Conservation (phyloP, 2,329 filamentous ascomycete genomes). For the Alternaria solani region DNA sequence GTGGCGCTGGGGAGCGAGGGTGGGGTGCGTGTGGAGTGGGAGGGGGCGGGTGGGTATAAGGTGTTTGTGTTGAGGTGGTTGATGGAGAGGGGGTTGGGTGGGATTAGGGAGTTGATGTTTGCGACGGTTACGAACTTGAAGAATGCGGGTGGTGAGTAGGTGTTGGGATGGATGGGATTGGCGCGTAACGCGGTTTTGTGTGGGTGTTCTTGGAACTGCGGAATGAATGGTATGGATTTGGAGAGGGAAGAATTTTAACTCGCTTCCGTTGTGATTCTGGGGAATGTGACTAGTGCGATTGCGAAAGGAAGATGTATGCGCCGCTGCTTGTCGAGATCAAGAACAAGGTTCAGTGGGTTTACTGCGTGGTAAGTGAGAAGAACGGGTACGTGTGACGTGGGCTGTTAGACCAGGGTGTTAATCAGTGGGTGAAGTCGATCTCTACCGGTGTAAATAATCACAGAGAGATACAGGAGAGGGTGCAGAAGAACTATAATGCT, state of each 20-base stretch:
- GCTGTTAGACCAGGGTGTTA: too few species aligned
- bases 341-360: too few species aligned
- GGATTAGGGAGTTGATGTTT: slow-evolving; percentile 76
- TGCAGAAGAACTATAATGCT: not conserved
- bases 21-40: slow-evolving; percentile 73
- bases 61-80: slow-evolving; percentile 75
- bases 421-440: too few species aligned
- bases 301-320: too few species aligned
- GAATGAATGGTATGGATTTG: not conserved
- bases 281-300: too few species aligned
- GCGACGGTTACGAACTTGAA: slow-evolving; percentile 81
- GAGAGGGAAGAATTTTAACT: too few species aligned
- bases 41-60: slow-evolving; percentile 78
- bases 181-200: not conserved
- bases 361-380: too few species aligned
- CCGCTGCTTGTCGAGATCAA: too few species aligned
- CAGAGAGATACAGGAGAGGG: too few species aligned
- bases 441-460: too few species aligned
- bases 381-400: too few species aligned
- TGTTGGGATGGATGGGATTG: not conserved
- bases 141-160: slow-evolving; percentile 14
- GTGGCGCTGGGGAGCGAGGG: slow-evolving; percentile 68
- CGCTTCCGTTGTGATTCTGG: accelerated
- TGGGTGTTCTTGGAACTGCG: too few species aligned
- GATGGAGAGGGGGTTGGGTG: slow-evolving; percentile 68